Conservation (phyloP, 768 basidiomycete species). For the Epithele typhae region DNA sequence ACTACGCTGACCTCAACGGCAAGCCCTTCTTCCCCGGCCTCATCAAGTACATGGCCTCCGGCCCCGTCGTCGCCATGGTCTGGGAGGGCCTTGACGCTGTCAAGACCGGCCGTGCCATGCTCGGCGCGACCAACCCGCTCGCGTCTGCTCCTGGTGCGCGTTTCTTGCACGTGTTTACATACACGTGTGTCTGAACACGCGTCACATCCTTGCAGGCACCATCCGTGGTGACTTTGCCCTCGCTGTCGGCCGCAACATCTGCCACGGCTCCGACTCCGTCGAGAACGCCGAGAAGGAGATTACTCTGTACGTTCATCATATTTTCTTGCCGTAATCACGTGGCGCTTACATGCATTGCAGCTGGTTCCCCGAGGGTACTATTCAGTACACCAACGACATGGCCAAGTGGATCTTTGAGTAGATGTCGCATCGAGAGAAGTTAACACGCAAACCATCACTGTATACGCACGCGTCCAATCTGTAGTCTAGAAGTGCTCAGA, state of each 20-base stretch:
- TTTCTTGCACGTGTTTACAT: not conserved
- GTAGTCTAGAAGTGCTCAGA: slow-evolving; percentile 11
- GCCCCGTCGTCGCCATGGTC: slow-evolving; percentile 94
- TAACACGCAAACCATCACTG: not conserved
- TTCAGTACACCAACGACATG: slow-evolving; percentile 64
- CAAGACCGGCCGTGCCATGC: slow-evolving; percentile 94
- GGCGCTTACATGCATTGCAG: slow-evolving; percentile 31
- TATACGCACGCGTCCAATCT: slow-evolving; percentile 5
- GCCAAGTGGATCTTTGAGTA: slow-evolving; percentile 81
- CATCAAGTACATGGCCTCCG: slow-evolving; percentile 93
- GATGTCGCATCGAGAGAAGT: slow-evolving; percentile 20
- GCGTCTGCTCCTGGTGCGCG: slow-evolving; percentile 75
- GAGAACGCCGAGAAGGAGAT: slow-evolving; percentile 95
- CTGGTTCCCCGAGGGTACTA: slow-evolving; percentile 88
- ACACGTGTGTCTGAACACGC: not conserved
- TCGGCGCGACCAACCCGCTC: slow-evolving; percentile 96
- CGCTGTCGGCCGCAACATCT: slow-evolving; percentile 92
- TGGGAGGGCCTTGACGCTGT: slow-evolving; percentile 94
- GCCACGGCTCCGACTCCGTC: slow-evolving; percentile 87
- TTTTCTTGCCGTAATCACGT: too few relatives aligned
- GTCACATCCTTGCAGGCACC: slow-evolving; percentile 56
- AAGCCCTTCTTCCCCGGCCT: slow-evolving; percentile 96
- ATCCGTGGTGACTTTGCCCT: slow-evolving; percentile 96
- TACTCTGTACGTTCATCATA: slow-evolving; percentile 55
- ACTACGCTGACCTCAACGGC: slow-evolving; percentile 93